Percentiles rank a stretch among this genome's conserved stretches.
phyloP scores from a whole-genome alignment of 2,329 filamentous ascomycete genomes.

The Fusarium miscanthi region DNA sequence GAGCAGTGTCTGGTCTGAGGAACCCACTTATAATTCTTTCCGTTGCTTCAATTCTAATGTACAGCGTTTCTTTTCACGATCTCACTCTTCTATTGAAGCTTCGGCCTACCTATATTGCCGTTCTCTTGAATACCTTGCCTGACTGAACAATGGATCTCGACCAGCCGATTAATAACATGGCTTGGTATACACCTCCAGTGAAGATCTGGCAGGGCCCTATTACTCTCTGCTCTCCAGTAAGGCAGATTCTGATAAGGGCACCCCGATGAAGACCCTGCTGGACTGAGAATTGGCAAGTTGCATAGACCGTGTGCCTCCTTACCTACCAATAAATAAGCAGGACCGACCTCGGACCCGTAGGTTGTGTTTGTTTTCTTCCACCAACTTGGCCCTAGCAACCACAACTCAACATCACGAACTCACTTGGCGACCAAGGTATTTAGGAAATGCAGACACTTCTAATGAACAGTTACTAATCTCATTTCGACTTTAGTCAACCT shows the following conservation, averaged over 20 bases:
- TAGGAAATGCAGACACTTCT: background rate
- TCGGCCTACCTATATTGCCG: background rate
- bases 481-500: background rate
- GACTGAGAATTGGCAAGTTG: background rate
- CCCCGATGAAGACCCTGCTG: background rate
- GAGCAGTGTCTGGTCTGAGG: background rate
- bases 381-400: background rate
- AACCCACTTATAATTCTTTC: conserved; percentile 1
- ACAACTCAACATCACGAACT: background rate
- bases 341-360: background rate
- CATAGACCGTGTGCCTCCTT: background rate
- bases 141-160: background rate
- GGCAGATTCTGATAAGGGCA: background rate
- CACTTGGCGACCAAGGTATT: background rate
- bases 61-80: background rate
- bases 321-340: background rate
- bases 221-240: background rate
- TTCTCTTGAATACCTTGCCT: background rate
- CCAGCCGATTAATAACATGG: background rate
- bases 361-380: background rate
- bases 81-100: background rate
- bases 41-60: background rate
- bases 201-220: background rate
- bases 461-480: background rate
- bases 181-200: background rate